Percentiles rank a stretch among this genome's conserved stretches.
Conservation (phyloP, 345 rosid species). For the Kandelia obovata region DNA sequence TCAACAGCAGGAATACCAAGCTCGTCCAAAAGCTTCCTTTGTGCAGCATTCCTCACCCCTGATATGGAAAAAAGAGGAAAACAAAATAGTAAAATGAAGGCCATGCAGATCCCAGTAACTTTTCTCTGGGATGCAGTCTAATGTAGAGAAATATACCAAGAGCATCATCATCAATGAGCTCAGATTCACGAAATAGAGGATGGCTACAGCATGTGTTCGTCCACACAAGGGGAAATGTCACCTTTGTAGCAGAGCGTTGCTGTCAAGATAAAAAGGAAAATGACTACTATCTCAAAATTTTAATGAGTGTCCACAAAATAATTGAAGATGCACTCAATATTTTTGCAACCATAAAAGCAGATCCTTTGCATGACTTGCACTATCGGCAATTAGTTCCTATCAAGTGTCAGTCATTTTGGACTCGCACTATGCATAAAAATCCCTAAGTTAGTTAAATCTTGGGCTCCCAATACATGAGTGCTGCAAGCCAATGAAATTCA, state of each 20-base stretch:
- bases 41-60: constrained; percentile 98
- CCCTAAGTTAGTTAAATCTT: background rate
- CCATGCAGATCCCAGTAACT: background rate
- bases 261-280: constrained; percentile 21
- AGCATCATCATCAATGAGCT: constrained; percentile 62
- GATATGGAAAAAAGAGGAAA: constrained; percentile 9
- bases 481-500: background rate
- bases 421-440: background rate
- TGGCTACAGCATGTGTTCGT: constrained; percentile 99
- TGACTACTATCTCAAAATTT: background rate
- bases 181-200: constrained; percentile 84
- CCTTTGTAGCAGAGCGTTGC: constrained; percentile 96
- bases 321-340: too few relatives aligned
- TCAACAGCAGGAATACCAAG: constrained; percentile 90
- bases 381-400: background rate
- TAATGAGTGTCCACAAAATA: background rate
- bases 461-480: too few relatives aligned
- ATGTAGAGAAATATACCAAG: constrained; percentile 49
- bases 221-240: constrained; percentile 97
- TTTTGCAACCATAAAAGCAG: too few relatives aligned
- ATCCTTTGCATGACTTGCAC: background rate
- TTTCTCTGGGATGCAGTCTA: background rate
- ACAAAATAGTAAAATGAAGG: background rate
- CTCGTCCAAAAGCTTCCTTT: constrained; percentile 95
- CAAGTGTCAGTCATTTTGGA: background rate